These are phyloP conservation scores for Marasmius sp. DNA, from an alignment of 1,284 basidiomycete genomes.

Conservation along the genomic window DNA sequence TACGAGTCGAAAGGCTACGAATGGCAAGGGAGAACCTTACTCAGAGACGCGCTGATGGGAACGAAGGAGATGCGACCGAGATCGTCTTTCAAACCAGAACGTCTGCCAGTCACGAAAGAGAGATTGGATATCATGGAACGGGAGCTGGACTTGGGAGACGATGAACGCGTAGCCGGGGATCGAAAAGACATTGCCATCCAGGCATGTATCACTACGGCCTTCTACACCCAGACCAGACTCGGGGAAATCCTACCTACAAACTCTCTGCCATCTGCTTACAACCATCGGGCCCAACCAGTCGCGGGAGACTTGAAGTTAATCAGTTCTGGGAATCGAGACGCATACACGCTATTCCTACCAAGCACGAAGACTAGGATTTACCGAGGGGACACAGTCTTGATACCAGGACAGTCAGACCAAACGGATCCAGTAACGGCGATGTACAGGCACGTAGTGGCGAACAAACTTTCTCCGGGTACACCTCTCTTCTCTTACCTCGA, in stretches of 20 bases:
- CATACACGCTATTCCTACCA: neutral
- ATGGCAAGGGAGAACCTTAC: neutral
- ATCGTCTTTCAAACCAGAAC: neutral
- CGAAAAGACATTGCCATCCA: too few species aligned
- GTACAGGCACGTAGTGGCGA: neutral
- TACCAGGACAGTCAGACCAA: neutral
- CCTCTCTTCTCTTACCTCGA: neutral
- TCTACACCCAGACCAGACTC: neutral
- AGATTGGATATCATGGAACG: neutral
- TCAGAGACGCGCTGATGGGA: neutral
- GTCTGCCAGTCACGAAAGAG: neutral
- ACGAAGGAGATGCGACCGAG: neutral
- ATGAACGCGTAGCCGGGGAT: neutral
- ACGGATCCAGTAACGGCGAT: neutral
- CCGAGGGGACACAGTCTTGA: neutral
- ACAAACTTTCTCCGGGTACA: too few species aligned
- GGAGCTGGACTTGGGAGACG: neutral
- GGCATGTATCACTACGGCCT: neutral
- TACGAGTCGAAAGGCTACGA: neutral
- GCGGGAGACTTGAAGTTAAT: neutral
- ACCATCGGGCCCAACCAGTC: neutral
- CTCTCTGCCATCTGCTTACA: neutral
- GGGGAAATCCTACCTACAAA: neutral
- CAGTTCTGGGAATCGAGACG: neutral
- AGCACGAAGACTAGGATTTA: neutral